Evolutionary conservation across 1,284 basidiomycete genomes (phyloP).

Genomic region (Marasmius sp.): DNA sequence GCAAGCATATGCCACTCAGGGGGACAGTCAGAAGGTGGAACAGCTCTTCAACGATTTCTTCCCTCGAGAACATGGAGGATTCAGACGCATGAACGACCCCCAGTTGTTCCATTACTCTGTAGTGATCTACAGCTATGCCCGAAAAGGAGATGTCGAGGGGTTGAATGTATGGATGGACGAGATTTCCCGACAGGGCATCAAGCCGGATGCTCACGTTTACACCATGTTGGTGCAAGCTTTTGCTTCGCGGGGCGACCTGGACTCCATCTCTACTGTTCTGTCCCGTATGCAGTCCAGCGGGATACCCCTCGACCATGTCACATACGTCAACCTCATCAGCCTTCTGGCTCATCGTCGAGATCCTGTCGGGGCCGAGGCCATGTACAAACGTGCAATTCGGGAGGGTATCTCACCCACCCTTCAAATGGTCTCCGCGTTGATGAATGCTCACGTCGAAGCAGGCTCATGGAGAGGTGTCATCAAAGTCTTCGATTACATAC

Average conservation of each 20-base stretch:
- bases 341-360: slow-evolving; percentile 70
- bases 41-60: slow-evolving; percentile 58
- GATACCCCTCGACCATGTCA: slow-evolving; percentile 47
- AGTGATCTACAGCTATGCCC: slow-evolving; percentile 58
- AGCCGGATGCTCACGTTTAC: slow-evolving; percentile 57
- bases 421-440: slow-evolving; percentile 66
- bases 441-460: slow-evolving; percentile 84
- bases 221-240: slow-evolving; percentile 65
- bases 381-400: slow-evolving; percentile 64
- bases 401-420: slow-evolving; percentile 67
- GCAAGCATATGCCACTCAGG: slow-evolving; percentile 51
- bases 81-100: slow-evolving; percentile 35
- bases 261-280: slow-evolving; percentile 57
- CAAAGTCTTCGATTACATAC: slow-evolving; percentile 71
- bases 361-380: slow-evolving; percentile 61
- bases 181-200: slow-evolving; percentile 49
- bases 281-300: slow-evolving; percentile 60
- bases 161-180: slow-evolving; percentile 58
- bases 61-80: slow-evolving; percentile 28
- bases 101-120: slow-evolving; percentile 51
- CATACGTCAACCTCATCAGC: slow-evolving; percentile 74
- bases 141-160: slow-evolving; percentile 47
- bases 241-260: slow-evolving; percentile 55
- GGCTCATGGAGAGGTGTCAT: slow-evolving; percentile 80
- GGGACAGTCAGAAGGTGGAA: slow-evolving; percentile 41